Evolutionary conservation across 1,284 basidiomycete species (phyloP), one percentile per base, ranked within the genome.

Genomic region (Apiotrichum akiyoshidainum): DNA sequence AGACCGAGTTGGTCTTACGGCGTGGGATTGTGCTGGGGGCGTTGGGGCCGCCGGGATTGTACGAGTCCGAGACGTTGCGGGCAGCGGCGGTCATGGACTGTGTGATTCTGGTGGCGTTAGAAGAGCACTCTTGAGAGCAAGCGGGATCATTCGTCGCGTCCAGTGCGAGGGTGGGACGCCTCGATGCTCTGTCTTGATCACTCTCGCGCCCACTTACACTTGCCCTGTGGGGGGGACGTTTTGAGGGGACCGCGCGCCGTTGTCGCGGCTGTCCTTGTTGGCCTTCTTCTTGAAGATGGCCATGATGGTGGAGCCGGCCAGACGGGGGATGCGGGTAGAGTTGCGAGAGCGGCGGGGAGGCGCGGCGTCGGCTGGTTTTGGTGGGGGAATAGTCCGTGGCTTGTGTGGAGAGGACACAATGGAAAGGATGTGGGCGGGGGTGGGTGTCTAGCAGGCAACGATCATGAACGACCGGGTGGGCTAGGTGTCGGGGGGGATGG

Each of bases 221-320:
- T 39, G 34, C 5, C 54, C 51, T 11, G 55, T 52, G 3, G 63
- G 58, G 14, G 63, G 59, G 39, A 57, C 57, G 46, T 51, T 54
- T 7, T 57, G 59, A n/a, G 63, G 63, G 19, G 63, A 65, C 16
- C 63, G 60, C 37, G 60, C 57, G 52, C 59, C 59, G 26, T 57
- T 41, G 12, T 59, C 63, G 48, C 63, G 63, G 42, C 26, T 39
- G 40, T 61, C 57, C 31, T 57, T 57, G 45, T 52, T 59, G 47
- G 55, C 55, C 55, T 65, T 65, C 58, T 65, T 65, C 50, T 65
- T 65, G 48, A 65, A 65, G 60, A 65, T 65, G 40, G 63, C 63
- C 63, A 65, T 65, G 55, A 37, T 57, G 55, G 54, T 26, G 5
- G 31, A 42, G 33, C 33, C 17, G n/a, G 37, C 16, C 35, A 39